Conservation (phyloP, 2,329 filamentous ascomycete species). For the Talaromyces sp. region DNA sequence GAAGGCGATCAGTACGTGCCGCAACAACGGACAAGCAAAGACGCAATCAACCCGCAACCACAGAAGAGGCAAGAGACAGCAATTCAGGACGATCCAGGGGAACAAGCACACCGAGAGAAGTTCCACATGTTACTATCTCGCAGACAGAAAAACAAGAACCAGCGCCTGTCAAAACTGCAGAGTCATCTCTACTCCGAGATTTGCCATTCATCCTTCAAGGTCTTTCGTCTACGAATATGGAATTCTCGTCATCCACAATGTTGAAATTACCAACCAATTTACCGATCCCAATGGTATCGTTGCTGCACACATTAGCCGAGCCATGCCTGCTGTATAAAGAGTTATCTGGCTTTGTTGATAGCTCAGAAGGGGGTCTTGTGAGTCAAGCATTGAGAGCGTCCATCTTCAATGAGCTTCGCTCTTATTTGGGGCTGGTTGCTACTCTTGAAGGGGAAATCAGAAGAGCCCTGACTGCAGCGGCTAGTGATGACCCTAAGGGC, state of each 20-base stretch:
- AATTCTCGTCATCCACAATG: constrained; percentile 66
- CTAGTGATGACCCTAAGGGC: constrained; percentile 56
- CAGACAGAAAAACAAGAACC: constrained; percentile 33
- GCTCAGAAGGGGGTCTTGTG: constrained; percentile 76
- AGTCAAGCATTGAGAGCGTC: constrained; percentile 89
- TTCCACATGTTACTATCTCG: constrained; percentile 18
- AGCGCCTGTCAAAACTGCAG: constrained; percentile 58
- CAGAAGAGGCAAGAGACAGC: constrained; percentile 22
- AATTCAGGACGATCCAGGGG: constrained; percentile 16
- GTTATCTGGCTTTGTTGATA: constrained; percentile 77
- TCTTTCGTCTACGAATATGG: constrained; percentile 78
- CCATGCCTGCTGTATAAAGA: constrained; percentile 87
- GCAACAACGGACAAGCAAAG: constrained; percentile 23
- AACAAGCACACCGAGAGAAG: constrained; percentile 25
- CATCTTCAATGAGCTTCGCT: constrained; percentile 76
- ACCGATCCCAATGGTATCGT: constrained; percentile 77
- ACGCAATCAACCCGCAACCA: constrained; percentile 20
- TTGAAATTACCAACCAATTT: constrained; percentile 75
- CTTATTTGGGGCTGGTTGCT: constrained; percentile 85
- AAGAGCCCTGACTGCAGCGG: constrained; percentile 71
- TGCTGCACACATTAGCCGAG: constrained; percentile 86
- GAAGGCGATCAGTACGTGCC: constrained; percentile 26
- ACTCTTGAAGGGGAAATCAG: constrained; percentile 91
- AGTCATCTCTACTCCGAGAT: constrained; percentile 69
- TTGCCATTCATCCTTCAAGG: constrained; percentile 92